These are phyloP conservation scores for Lathyrus sativus DNA, from an alignment of 306 rosid genomes.

Conservation along the genomic window DNA sequence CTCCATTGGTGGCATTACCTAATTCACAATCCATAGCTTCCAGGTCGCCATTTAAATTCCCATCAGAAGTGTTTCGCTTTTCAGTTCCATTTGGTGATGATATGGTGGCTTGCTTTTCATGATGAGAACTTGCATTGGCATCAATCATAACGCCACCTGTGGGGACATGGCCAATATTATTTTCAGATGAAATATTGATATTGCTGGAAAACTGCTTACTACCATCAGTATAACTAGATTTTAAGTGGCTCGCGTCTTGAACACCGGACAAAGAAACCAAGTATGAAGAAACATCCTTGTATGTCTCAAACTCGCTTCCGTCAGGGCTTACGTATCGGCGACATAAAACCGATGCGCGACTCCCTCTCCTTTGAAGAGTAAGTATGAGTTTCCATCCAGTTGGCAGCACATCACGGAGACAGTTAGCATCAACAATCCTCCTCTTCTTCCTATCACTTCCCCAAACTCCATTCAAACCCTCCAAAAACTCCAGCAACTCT, in stretches of 20 bases:
- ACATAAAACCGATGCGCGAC: constrained; percentile 48
- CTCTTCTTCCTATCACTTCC: too few species aligned
- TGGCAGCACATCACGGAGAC: too few species aligned
- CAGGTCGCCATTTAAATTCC: too few species aligned
- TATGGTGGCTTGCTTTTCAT: too few species aligned
- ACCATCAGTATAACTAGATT: constrained; percentile 45
- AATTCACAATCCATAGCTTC: too few species aligned
- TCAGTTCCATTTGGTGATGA: too few species aligned
- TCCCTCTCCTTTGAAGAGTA: constrained; percentile 52
- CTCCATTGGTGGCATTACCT: too few species aligned
- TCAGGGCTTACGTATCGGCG: constrained; percentile 76
- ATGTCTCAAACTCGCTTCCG: constrained; percentile 73
- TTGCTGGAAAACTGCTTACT: constrained; percentile 43
- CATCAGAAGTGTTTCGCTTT: too few species aligned
- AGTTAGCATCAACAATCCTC: too few species aligned
- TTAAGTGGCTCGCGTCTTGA: constrained; percentile 41
- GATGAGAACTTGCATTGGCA: constrained; percentile 45
- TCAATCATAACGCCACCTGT: constrained; percentile 41
- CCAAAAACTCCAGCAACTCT: too few species aligned
- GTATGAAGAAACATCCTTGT: constrained; percentile 68
- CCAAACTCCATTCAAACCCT: too few species aligned
- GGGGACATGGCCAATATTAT: constrained; percentile 40
- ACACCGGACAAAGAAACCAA: constrained; percentile 50
- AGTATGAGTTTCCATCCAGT: constrained; percentile 67
- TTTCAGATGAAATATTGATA: constrained; percentile 41